Evolutionary conservation across 2,329 filamentous ascomycete species (phyloP).

Genomic region (Neofusicoccum ribis): DNA sequence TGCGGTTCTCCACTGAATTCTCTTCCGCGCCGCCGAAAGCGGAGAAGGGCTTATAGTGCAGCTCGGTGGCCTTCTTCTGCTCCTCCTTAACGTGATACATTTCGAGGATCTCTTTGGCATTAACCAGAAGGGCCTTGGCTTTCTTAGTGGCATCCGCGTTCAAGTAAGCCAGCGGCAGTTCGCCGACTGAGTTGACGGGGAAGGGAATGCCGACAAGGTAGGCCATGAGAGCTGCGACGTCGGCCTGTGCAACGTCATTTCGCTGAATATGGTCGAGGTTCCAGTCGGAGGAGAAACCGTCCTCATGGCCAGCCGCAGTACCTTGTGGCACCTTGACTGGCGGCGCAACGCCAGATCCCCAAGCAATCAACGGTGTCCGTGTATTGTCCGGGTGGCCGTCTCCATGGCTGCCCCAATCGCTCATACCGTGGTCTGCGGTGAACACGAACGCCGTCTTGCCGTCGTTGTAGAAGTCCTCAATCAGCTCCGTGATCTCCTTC

Average conservation of each 20-base stretch:
- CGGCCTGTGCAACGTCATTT: conserved; percentile 90
- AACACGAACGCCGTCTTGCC: conserved; percentile 92
- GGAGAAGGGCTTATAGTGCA: conserved; percentile 76
- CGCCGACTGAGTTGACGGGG: conserved; percentile 93
- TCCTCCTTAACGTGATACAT: conserved; percentile 96
- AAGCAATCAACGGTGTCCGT: conserved; percentile 85
- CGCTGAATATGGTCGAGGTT: conserved; percentile 74
- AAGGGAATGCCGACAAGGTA: conserved; percentile 86
- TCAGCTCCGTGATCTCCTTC: conserved; percentile 74
- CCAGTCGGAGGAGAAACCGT: conserved; percentile 86
- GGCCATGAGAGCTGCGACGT: conserved; percentile 93
- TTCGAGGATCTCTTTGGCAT: conserved; percentile 83
- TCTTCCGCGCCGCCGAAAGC: conserved; percentile 64
- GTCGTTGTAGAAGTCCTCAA: conserved; percentile 80
- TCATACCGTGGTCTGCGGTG: conserved; percentile 98
- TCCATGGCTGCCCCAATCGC: conserved; percentile 97
- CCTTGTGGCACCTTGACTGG: conserved; percentile 60
- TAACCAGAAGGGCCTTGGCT: conserved; percentile 79
- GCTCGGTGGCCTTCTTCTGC: conserved; percentile 71
- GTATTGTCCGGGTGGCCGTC: conserved; percentile 98
- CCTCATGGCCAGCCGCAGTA: conserved; percentile 79
- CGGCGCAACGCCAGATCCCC: conserved; percentile 86
- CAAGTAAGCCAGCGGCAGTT: conserved; percentile 82
- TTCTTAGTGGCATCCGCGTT: conserved; percentile 72
- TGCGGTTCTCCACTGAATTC: conserved; percentile 64